Evolutionary conservation across 352 stramenopile species (phyloP), one percentile per base, ranked within the genome.

Genomic region (Aphanomyces cochlioides): DNA sequence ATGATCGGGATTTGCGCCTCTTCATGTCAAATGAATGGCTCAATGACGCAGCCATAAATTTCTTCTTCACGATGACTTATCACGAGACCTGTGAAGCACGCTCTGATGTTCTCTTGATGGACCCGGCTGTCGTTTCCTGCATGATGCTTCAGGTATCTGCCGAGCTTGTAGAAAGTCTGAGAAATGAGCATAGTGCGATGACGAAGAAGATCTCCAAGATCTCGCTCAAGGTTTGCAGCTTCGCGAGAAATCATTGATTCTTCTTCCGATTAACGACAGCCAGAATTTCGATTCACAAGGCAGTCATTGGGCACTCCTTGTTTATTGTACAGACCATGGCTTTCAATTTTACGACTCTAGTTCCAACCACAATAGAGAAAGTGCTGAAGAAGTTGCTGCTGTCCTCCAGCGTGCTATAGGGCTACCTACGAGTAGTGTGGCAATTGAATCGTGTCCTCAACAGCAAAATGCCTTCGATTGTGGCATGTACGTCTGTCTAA

Each of bases 11-110:
- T 72, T 82, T 93, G 39, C 76, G 69, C 77, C 84, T 95, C 39
- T 92, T 95, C 63, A 12, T 58, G 5, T 61, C 57, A 12, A 70
- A 47, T 10, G 72, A 87, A 69, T 95, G 87, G 87, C 85, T 95
- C 38, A 93, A 95, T 68, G 87, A 95, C 74, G 92, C 86, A 37
- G 74, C 84, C 28, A 78, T 95, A 70, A 85, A 93, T 79, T 95
- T 95, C 67, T 93, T 90, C 74, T 80, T 95, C 56, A 78, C 88
- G 73, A 87, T 81, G 67, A 48, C 92, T 37, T 80, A 79, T 38
- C 81, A 84, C 40, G 81, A 80, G 6, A 6, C 81, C 75, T 67
- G 45, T 76, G 39, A 38, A 56, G 37, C n/a, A 36, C 1, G 34
- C 36, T 15, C 37, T n/a, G 38, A 40, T 21, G 69, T 91, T 53